Conservation (phyloP, 2,329 filamentous ascomycete genomes). For the Hypoxylon sp. region DNA sequence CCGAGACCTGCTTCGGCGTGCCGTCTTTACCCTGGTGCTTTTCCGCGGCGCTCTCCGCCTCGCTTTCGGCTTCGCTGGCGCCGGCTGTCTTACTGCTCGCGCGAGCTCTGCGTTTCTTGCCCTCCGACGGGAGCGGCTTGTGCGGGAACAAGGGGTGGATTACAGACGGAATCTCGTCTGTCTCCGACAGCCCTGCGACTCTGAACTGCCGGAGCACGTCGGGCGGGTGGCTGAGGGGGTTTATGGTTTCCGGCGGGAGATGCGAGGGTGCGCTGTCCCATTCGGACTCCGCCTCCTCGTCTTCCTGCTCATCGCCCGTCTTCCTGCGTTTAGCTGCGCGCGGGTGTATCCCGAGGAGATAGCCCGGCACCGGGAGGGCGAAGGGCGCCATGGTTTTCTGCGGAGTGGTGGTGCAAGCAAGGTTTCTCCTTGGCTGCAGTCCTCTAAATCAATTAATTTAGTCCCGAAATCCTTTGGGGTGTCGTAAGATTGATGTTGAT, state of each 20-base stretch:
- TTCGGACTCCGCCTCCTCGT: conserved; percentile 18
- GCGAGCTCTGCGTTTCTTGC: conserved; percentile 17
- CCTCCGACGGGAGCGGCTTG: conserved; percentile 52
- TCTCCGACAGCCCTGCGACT: conserved; percentile 64
- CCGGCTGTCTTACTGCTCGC: not conserved
- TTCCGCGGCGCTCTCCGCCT: conserved; percentile 23
- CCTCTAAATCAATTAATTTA: not conserved
- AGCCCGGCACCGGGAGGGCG: conserved; percentile 48
- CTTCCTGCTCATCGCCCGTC: conserved; percentile 17
- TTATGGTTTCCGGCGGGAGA: conserved; percentile 58
- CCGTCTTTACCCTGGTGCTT: conserved; percentile 19
- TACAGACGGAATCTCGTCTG: conserved; percentile 58
- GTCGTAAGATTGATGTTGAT: not conserved
- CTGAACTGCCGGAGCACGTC: conserved; percentile 65
- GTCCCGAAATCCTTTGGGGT: not conserved
- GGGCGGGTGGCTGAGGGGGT: conserved; percentile 68
- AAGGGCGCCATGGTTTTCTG: conserved; percentile 46
- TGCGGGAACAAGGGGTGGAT: conserved; percentile 65
- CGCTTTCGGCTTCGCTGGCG: conserved; percentile 20
- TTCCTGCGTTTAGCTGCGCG: conserved; percentile 53
- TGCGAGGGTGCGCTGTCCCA: conserved; percentile 34
- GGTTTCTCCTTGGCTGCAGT: not conserved
- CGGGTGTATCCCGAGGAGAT: conserved; percentile 47
- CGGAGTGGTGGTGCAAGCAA: conserved; percentile 1
- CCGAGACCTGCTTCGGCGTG: conserved; percentile 44